Conservation (phyloP, 169 alveolate genomes). For the Cryptosporidium sp. region DNA sequence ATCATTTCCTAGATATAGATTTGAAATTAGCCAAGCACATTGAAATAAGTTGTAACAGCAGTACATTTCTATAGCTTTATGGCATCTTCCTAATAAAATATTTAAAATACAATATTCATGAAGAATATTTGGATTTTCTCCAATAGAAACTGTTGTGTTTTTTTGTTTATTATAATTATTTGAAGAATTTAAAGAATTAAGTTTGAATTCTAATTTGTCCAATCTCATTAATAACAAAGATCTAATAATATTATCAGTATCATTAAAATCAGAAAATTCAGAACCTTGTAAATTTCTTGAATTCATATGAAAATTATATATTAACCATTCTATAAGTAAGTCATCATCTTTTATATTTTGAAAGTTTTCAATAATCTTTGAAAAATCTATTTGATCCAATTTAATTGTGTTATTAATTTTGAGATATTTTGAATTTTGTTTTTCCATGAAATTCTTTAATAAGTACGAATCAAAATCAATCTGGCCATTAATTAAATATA, state of each 20-base stretch:
- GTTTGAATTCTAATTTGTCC: not conserved
- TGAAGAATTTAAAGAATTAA: not conserved
- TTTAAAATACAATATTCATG: conserved; percentile 56
- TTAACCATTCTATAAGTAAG: not conserved
- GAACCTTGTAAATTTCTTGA: not conserved
- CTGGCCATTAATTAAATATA: not conserved
- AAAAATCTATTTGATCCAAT: too few relatives aligned
- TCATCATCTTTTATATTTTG: not conserved
- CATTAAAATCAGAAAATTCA: not conserved
- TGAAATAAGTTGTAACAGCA: conserved; percentile 37
- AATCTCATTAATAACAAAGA: not conserved
- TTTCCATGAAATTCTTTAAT: not conserved
- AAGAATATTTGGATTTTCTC: conserved; percentile 23
- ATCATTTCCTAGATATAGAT: conserved; percentile 5
- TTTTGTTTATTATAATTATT: not conserved
- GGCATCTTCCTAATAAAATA: conserved; percentile 20
- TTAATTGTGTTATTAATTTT: too few relatives aligned
- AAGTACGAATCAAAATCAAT: not conserved
- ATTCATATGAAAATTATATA: too few relatives aligned
- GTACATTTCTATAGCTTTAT: conserved; percentile 63
- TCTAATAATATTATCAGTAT: not conserved
- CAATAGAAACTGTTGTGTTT: not conserved
- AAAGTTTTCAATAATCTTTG: too few relatives aligned
- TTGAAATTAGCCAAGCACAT: conserved; percentile 37
- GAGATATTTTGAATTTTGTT: not conserved